Evolutionary conservation across 148 eudicot genomes (phyloP).

Genomic region (Polygonum aviculare): DNA sequence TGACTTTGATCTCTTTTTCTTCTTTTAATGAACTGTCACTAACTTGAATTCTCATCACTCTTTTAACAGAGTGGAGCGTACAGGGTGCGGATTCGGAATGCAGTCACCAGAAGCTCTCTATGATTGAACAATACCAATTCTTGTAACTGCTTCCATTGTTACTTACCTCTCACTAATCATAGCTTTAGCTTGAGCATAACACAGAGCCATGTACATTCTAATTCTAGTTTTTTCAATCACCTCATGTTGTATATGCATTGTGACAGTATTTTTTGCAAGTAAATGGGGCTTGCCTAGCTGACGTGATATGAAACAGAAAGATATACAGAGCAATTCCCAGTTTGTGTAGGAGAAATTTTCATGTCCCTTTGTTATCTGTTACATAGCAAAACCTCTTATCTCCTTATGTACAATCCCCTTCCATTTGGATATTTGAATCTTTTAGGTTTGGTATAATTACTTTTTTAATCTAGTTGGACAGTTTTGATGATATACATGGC

Average conservation of each 20-base stretch:
- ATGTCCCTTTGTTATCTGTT: neutral
- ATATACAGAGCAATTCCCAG: neutral
- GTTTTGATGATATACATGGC: neutral
- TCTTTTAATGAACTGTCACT: neutral
- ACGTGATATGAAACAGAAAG: neutral
- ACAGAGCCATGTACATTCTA: neutral
- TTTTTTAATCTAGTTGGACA: neutral
- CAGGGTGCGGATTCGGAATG: constrained; percentile 77
- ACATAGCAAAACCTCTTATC: neutral
- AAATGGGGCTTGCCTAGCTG: neutral
- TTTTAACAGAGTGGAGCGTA: constrained; percentile 58
- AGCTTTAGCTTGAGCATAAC: neutral
- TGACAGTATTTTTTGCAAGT: neutral
- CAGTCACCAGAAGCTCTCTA: constrained; percentile 33
- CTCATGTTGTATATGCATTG: neutral
- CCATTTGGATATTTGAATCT: neutral
- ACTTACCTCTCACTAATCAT: neutral
- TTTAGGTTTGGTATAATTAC: neutral
- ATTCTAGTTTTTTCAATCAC: neutral
- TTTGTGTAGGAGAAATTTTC: neutral
- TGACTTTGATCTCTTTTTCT: neutral
- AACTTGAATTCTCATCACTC: neutral
- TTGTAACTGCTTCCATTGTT: neutral
- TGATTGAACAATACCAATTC: neutral
- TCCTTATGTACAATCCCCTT: too few species aligned